A percentile compares a stretch with the other conserved stretches of the same genome.
These are phyloP conservation scores for Pouteria campechiana DNA, from an alignment of 179 eudicot species.

Conservation along the genomic window DNA sequence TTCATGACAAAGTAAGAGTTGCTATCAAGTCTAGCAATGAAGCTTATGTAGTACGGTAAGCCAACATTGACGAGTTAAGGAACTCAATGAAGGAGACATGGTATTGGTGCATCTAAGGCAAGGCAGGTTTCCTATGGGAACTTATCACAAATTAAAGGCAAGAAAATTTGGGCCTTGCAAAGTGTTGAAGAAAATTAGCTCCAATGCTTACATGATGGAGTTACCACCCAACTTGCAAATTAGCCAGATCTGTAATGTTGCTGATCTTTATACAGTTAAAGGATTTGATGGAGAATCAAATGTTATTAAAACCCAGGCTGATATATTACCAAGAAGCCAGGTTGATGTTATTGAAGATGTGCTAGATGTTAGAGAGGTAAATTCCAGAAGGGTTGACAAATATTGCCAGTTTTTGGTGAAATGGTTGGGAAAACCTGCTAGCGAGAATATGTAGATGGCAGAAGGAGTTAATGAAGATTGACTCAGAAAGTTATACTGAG, in stretches of 20 bases:
- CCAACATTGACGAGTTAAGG: neutral
- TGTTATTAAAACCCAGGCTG: neutral
- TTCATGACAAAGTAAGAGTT: constrained; percentile 1
- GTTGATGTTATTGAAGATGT: too few relatives aligned
- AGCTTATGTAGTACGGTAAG: neutral
- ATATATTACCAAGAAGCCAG: neutral
- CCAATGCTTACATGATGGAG: neutral
- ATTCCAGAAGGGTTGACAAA: neutral
- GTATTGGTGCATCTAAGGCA: neutral
- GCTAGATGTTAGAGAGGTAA: neutral
- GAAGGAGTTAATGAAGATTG: neutral
- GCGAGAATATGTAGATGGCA: neutral
- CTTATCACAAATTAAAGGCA: constrained; percentile 1
- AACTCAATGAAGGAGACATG: neutral
- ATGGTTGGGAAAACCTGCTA: constrained; percentile 2
- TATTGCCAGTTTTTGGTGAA: neutral
- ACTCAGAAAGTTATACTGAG: neutral
- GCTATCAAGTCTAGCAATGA: neutral
- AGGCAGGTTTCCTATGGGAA: neutral
- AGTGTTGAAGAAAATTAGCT: neutral
- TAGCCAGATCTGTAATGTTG: neutral
- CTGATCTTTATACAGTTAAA: neutral
- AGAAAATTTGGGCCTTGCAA: constrained; percentile 1
- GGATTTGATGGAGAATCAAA: neutral
- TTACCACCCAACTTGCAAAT: neutral